Evolutionary conservation across 345 rosid genomes (phyloP), one percentile per base, ranked within the genome.

Genomic region (Ailanthus altissimus): DNA sequence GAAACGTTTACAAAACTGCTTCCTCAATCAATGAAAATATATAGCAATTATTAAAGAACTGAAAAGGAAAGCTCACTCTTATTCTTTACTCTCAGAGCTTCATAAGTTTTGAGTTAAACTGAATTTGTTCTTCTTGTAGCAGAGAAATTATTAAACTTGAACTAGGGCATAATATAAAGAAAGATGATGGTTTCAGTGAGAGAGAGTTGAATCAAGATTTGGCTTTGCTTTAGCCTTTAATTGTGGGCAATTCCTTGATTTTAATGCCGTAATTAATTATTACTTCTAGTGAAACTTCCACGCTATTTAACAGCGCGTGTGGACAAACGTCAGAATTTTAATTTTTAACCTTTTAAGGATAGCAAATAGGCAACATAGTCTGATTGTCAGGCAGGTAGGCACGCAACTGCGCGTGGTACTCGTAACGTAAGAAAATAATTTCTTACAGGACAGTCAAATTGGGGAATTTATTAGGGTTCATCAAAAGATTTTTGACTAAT

Each of bases 191-290:
- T 2, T 32, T 7, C 49, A 13, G 36, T 32, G 1, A 32, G n/a
- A 20, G 18, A 49, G 15, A 50, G 5, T 7, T 62, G 3, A 46
- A 74, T 73, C 45, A 3, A 36, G 77, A 28, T 63, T 64, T 64
- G 46, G 40, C 28, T 75, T 75, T n/a, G n/a, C n/a, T n/a, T n/a
- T n/a, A n/a, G n/a, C 62, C 77, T 62, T 74, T 74, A 63, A 62
- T 15, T 74, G 49, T 20, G 49, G 32, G 61, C 65, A 66, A 75
- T 23, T 53, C 60, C 75, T 28, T 43, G 67, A 59, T 46, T 61
- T 74, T 61, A 74, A 61, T 20, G 14, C 26, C 36, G 50, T 3
- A 36, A 45, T n/a, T 65, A 65, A 54, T 78, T 51, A 38, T 42
- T 7, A 15, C 18, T n/a, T n/a, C n/a, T n/a, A n/a, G n/a, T n/a